Conservation (phyloP, 306 rosid species). For the Acacia confusa region DNA sequence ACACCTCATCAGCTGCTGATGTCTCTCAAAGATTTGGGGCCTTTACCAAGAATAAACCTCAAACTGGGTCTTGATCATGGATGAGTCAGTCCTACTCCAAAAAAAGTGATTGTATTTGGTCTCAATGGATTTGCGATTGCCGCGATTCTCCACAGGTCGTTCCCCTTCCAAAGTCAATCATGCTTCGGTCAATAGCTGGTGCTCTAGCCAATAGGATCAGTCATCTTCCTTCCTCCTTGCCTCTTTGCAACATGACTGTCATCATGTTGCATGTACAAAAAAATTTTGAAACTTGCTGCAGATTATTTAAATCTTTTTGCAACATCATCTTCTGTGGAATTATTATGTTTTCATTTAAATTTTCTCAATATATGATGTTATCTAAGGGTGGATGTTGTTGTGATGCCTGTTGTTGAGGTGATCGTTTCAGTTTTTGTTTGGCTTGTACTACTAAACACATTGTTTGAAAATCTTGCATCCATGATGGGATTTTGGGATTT, state of each 20-base stretch:
- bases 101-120: too few relatives aligned
- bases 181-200: too few relatives aligned
- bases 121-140: too few relatives aligned
- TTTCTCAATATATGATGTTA: background rate
- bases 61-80: slow-evolving; percentile 32
- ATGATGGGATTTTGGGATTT: background rate
- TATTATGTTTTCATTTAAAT: background rate
- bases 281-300: slow-evolving; percentile 16
- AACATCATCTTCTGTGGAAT: background rate
- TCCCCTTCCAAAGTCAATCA: too few relatives aligned
- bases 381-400: background rate
- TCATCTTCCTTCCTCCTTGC: background rate
- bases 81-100: background rate
- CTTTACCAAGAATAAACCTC: slow-evolving; percentile 42
- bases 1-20: slow-evolving; percentile 56
- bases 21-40: slow-evolving; percentile 52
- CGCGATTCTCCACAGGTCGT: too few relatives aligned
- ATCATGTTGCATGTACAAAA: background rate
- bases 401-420: background rate
- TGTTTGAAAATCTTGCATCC: background rate
- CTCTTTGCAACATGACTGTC: background rate
- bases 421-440: background rate
- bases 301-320: background rate
- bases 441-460: background rate
- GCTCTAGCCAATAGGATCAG: too few relatives aligned